Conservation (phyloP, 495 filamentous ascomycete genomes). For the Xylaria scruposa region DNA sequence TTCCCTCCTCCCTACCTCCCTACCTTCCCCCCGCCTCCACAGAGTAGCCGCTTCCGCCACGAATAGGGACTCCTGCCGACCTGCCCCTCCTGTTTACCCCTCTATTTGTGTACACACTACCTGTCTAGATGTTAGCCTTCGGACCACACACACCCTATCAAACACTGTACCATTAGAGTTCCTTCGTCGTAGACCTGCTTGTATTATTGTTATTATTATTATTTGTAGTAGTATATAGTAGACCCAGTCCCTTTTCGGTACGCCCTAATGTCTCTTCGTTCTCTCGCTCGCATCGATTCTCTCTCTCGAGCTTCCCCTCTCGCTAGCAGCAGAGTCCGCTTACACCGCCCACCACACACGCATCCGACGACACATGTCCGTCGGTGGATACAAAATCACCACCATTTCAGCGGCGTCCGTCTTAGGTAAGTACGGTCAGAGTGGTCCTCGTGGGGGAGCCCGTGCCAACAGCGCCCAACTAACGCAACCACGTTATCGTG, state of each 20-base stretch:
- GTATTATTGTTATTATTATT: not conserved
- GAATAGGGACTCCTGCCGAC: conserved; percentile 31
- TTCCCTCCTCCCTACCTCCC: no score
- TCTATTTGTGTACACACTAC: conserved; percentile 27
- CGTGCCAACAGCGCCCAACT: not conserved
- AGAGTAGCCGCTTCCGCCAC: conserved; percentile 7
- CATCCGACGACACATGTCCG: conserved; percentile 23
- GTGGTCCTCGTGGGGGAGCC: conserved; percentile 26
- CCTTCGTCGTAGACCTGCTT: conserved; percentile 16
- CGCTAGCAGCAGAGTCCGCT: conserved; percentile 31
- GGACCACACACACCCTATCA: not conserved
- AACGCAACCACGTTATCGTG: conserved; percentile 10
- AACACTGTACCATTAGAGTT: conserved; percentile 27
- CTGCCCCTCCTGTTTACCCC: conserved; percentile 33
- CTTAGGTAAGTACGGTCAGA: conserved; percentile 32
- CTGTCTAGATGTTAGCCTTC: conserved; percentile 5
- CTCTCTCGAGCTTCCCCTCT: conserved; percentile 36
- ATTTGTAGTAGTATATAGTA: not conserved
- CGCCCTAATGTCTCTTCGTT: conserved; percentile 32
- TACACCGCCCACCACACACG: conserved; percentile 26
- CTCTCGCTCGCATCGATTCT: conserved; percentile 36
- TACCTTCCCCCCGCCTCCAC: not conserved
- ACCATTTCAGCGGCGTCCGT: conserved; percentile 31
- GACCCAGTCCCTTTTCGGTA: conserved; percentile 11
- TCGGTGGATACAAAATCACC: conserved; percentile 36